Evolutionary conservation across 2,329 filamentous ascomycete species (phyloP).

Genomic region (Byssoonygena ceratinophila): DNA sequence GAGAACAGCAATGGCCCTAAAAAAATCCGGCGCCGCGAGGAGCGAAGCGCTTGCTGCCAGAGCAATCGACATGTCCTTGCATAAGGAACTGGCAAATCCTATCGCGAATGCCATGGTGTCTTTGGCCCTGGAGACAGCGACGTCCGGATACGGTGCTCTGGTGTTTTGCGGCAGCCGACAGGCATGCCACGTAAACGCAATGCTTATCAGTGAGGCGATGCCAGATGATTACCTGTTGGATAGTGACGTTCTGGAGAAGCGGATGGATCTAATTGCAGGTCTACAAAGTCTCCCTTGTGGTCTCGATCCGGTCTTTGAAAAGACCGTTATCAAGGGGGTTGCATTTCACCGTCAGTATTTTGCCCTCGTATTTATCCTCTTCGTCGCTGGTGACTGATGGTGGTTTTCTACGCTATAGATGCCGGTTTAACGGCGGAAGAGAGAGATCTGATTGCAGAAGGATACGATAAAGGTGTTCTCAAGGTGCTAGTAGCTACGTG

Average conservation of each 20-base stretch:
- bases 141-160: constrained; percentile 58
- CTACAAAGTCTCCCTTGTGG: constrained; percentile 56
- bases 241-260: constrained; percentile 43
- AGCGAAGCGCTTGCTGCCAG: constrained; percentile 29
- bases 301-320: constrained; percentile 54
- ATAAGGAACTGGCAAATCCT: constrained; percentile 54
- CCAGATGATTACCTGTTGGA: constrained; percentile 42
- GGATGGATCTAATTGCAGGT: constrained; percentile 55
- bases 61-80: constrained; percentile 46
- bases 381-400: constrained; percentile 16
- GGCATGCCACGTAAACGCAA: constrained; percentile 58
- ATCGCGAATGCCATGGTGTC: constrained; percentile 61
- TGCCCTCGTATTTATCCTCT: background rate
- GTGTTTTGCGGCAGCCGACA: constrained; percentile 63
- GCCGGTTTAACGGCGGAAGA: constrained; percentile 59
- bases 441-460: constrained; percentile 57
- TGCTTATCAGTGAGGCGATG: constrained; percentile 56
- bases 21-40: constrained; percentile 24
- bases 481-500: constrained; percentile 67
- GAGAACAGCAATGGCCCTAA: constrained; percentile 47
- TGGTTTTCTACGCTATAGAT: constrained; percentile 25
- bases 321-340: constrained; percentile 55
- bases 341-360: constrained; percentile 59
- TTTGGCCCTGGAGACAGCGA: constrained; percentile 57
- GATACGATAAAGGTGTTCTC: constrained; percentile 57